Evolutionary conservation across 2,329 filamentous ascomycete genomes (phyloP).

Genomic region (Chrysoporthe cubensis): DNA sequence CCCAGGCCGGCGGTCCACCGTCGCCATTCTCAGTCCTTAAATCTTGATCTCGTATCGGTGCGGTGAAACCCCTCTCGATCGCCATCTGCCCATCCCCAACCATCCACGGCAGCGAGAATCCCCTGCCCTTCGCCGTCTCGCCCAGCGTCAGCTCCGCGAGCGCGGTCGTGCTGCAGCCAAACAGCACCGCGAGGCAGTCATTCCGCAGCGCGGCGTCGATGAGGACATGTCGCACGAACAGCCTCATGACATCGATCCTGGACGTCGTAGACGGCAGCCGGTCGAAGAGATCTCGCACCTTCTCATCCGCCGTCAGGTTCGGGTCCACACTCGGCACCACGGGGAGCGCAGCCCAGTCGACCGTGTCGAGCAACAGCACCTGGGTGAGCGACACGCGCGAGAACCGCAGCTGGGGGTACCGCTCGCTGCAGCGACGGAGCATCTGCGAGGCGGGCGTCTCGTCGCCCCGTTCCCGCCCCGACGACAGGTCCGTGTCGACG

Average conservation of each 20-base stretch:
- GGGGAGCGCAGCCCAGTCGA: conserved; percentile 58
- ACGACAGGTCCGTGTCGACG: conserved; percentile 47
- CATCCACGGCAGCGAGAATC: conserved; percentile 80
- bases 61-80: conserved; percentile 31
- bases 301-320: conserved; percentile 37
- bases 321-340: conserved; percentile 27
- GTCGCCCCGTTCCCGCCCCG: not conserved
- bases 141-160: conserved; percentile 85
- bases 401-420: conserved; percentile 70
- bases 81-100: conserved; percentile 71
- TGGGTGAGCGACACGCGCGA: conserved; percentile 65
- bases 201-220: conserved; percentile 63
- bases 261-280: conserved; percentile 75
- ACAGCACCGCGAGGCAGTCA: conserved; percentile 71
- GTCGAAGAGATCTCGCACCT: conserved; percentile 59
- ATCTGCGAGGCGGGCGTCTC: conserved; percentile 46
- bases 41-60: not conserved
- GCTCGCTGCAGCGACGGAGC: conserved; percentile 55
- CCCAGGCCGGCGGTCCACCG: not conserved
- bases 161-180: conserved; percentile 85
- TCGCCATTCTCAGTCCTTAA: conserved; percentile 24
- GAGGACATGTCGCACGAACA: conserved; percentile 74
- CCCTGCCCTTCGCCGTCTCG: conserved; percentile 89
- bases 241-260: conserved; percentile 70
- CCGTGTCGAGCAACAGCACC: conserved; percentile 54